Base-by-base conservation (phyloP, 75 land plant genomes). In the Ceratopteris richardii region DNA sequence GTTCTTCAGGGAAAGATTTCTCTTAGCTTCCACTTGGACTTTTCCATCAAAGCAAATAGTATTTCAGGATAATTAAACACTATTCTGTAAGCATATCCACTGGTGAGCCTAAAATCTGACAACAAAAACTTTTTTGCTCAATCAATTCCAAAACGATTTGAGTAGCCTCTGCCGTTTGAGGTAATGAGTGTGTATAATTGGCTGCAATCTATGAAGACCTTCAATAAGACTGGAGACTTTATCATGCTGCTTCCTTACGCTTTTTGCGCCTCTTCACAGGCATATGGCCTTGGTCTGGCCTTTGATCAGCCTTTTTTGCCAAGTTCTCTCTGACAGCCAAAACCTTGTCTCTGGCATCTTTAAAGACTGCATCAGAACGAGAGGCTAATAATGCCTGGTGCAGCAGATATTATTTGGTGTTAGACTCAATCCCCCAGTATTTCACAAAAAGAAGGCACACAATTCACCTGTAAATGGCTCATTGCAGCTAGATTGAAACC, bases 401-500 rank as follows among this genome's bases (percentile, higher is more conserved):
- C 18, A 18, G 23, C 29, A 18, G n/a, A 16, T 46, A 2, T 46
- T 4, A 21, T 46, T 18, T 5, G 50, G 2, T 46, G 14, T 17
- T 14, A 21, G 5, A 14, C 50, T 46, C 13, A n/a, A 6, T 5
- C 22, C 3, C 3, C 5, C 22, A 46, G 3, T 46, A 14, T 5
- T 5, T 27, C 20, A 39, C 2, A 39, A 18, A 39, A 28, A 43
- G n/a, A 29, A 18, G 22, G 18, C 14, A 46, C 12, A 6, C 2
- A 46, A 5, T n/a, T 4, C 1, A 94, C 99, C 99, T 86, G 94
- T 30, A 90, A 68, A 68, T 90, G 96, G 62, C 81, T 83, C 96
- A 95, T 90, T 25, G 96, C 96, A 54, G 99, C 99, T 22, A 86
- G 68, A 73, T 95, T 95, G 79, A 86, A 86, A 30, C 99, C 99